Evolutionary conservation across 1,284 basidiomycete species (phyloP).

Genomic region (Cutaneotrichosporon spelunceum): DNA sequence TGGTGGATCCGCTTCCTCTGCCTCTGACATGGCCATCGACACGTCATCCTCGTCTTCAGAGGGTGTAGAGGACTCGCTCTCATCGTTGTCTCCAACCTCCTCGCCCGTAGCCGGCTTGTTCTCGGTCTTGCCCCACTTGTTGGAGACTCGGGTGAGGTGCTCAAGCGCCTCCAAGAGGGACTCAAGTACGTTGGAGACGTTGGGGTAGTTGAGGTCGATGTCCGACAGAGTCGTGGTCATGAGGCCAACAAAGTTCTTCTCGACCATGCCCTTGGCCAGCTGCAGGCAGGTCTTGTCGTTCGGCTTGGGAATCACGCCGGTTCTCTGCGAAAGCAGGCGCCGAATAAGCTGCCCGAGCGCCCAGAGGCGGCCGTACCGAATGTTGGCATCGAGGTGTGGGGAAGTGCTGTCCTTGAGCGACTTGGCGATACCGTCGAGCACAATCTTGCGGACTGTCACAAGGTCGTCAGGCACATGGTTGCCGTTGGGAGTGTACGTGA

Average conservation of each 20-base stretch:
- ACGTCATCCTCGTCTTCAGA: slow-evolving; percentile 58
- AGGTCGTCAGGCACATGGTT: slow-evolving; percentile 77
- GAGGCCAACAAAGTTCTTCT: slow-evolving; percentile 91
- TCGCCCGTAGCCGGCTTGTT: slow-evolving; percentile 55
- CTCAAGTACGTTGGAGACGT: slow-evolving; percentile 78
- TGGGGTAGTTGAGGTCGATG: slow-evolving; percentile 92
- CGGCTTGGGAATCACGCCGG: slow-evolving; percentile 56
- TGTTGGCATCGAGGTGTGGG: slow-evolving; percentile 63
- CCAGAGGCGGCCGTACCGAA: slow-evolving; percentile 81
- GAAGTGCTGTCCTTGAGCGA: slow-evolving; percentile 75
- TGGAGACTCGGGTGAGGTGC: slow-evolving; percentile 87
- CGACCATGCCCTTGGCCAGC: slow-evolving; percentile 96
- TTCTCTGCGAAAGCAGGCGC: slow-evolving; percentile 75
- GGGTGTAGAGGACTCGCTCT: slow-evolving; percentile 24
- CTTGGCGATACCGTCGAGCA: slow-evolving; percentile 82
- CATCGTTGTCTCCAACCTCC: slow-evolving; percentile 30
- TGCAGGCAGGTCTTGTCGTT: slow-evolving; percentile 49
- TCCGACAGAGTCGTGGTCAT: slow-evolving; percentile 87
- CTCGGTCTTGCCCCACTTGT: slow-evolving; percentile 86
- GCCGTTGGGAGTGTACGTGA: slow-evolving; percentile 57
- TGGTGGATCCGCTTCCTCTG: slow-evolving; percentile 61
- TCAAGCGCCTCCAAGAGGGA: slow-evolving; percentile 86
- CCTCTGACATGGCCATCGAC: slow-evolving; percentile 59
- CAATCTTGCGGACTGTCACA: slow-evolving; percentile 78
- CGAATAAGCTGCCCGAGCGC: slow-evolving; percentile 84